Percentiles rank a stretch among this genome's conserved stretches.
Evolutionary conservation across 768 basidiomycete genomes (phyloP).

Genomic region (Trametes cingulata): DNA sequence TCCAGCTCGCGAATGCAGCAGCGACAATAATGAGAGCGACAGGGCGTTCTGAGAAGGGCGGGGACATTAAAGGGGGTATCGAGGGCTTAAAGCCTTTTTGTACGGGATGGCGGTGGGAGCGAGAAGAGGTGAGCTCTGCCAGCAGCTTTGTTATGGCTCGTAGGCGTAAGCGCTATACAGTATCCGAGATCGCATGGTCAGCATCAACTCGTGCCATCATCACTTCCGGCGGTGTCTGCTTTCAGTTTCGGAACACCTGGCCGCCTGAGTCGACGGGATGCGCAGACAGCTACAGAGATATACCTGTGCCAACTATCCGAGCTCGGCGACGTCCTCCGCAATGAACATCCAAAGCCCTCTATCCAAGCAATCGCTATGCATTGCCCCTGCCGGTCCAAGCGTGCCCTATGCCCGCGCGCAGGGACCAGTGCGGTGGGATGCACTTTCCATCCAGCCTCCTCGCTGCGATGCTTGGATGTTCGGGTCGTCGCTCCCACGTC

Average conservation of each 20-base stretch:
- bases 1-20: neutral
- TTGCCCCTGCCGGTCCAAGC: neutral
- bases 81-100: constrained; percentile 21
- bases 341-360: neutral
- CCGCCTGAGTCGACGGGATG: neutral
- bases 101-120: constrained; percentile 7
- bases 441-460: neutral
- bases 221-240: neutral
- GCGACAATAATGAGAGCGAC: neutral
- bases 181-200: neutral
- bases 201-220: constrained; percentile 6
- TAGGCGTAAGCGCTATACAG: neutral
- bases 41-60: neutral
- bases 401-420: neutral
- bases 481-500: neutral
- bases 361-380: neutral
- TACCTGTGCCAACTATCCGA: constrained; percentile 13
- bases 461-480: constrained; percentile 4
- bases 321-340: neutral
- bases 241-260: no score
- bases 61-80: constrained; percentile 22
- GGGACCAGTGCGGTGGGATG: neutral
- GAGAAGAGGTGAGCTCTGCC: neutral
- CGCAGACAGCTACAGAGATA: neutral
- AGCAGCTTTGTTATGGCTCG: constrained; percentile 6